Percentiles rank a stretch among this genome's conserved stretches.
Conservation (phyloP, 306 rosid species). For the Begonia masoniana region DNA sequence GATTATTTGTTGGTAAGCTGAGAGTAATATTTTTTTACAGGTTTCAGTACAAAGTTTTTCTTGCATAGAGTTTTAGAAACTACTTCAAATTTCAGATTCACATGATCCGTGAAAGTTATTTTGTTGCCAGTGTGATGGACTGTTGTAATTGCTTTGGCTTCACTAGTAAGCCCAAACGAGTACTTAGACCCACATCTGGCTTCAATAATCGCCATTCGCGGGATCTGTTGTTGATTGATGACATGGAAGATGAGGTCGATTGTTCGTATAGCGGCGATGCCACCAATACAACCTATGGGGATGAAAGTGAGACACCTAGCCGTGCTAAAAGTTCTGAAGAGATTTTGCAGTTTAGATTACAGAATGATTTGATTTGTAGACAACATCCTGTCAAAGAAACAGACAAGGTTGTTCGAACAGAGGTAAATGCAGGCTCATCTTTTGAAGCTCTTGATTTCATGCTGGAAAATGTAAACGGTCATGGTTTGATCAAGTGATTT, state of each 20-base stretch:
- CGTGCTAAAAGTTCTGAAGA: conserved; percentile 69
- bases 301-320: conserved; percentile 34
- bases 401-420: conserved; percentile 47
- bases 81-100: conserved; percentile 22
- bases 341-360: conserved; percentile 45
- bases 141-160: conserved; percentile 90
- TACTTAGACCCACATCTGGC: conserved; percentile 17
- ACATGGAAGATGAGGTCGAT: conserved; percentile 49
- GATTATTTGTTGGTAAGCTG: neutral
- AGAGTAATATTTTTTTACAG: neutral
- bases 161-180: conserved; percentile 25
- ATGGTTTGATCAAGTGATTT: no score
- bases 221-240: conserved; percentile 49
- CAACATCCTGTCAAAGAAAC: conserved; percentile 88
- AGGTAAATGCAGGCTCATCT: conserved; percentile 28
- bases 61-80: conserved; percentile 21
- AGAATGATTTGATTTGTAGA: conserved; percentile 75
- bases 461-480: no score
- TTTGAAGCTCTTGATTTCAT: neutral
- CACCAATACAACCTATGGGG: conserved; percentile 32
- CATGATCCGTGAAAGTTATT: conserved; percentile 46
- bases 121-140: conserved; percentile 43
- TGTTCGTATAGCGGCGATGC: conserved; percentile 36
- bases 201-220: conserved; percentile 32
- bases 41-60: conserved; percentile 15